Evolutionary conservation across 495 filamentous ascomycete genomes (phyloP), one percentile per base, ranked within the genome.

Genomic region (Thermothielavioides terrestris): DNA sequence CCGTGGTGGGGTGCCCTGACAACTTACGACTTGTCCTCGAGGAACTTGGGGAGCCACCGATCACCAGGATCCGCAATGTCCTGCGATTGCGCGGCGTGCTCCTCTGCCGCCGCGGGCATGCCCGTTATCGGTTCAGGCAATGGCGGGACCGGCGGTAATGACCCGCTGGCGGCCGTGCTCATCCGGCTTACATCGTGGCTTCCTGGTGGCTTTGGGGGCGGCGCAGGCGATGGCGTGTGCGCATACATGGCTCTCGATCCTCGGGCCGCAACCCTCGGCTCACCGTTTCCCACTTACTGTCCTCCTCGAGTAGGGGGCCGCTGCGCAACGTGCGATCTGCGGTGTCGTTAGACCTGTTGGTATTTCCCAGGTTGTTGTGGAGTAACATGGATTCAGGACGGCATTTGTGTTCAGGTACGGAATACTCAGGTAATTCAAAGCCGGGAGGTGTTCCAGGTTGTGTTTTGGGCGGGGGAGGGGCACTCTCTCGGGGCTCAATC

Each of bases 21-120:
- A 67, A n/a, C 74, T 32, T 71, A 89, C 85, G 85, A 80, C 71
- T 89, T 90, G 56, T 85, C 84, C 50, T 85, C 74, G 1, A 90
- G 69, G 21, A 81, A 69, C 27, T 73, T 73, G 6, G 87, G 87
- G 3, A 89, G 68, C 83, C 88, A 92, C 22, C 66, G 59, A 27
- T 77, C 73, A 30, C 76, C 77, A 1, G 75, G 75, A 55, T 78
- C 75, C 14, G 68, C 60, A 28, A 69, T 56, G 10, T 52, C 56
- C 22, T 57, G 55, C 35, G 52, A 39, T 15, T 35, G 37, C 25
- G 42, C 25, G 6, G 22, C 38, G 20, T 42, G 4, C 14, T 42
- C n/a, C 8, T 36, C 38, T 9, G 38, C 36, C 4, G 38, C 43
- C 30, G 54, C 56, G 6, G 59, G 56, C 21, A 61, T 28, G 23